A percentile compares a stretch with the other conserved stretches of the same genome.
phyloP scores from a whole-genome alignment of 129 eudicot genomes.

The Gnaphalium uliginosum region DNA sequence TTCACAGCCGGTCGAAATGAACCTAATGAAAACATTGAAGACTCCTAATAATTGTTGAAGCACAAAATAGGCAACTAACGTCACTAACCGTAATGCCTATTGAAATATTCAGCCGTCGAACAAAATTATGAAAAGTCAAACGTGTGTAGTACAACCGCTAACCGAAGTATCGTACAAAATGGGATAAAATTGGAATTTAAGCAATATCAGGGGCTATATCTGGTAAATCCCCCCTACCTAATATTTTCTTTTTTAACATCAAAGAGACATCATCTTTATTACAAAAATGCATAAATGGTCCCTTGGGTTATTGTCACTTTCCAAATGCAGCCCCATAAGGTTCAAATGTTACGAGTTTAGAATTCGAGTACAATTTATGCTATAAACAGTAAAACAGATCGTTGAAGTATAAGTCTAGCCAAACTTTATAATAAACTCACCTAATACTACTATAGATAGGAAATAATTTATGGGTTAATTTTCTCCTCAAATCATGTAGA shows the following conservation, averaged over 20 bases:
- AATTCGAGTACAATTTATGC: too few relatives aligned
- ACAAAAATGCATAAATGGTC: slow-evolving; percentile 24
- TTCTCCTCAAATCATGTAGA: too few relatives aligned
- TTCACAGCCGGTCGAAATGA: too few relatives aligned
- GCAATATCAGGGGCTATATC: slow-evolving; percentile 30
- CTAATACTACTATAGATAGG: not conserved
- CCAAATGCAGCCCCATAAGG: not conserved
- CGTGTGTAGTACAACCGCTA: slow-evolving; percentile 40
- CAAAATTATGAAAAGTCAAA: slow-evolving; percentile 26
- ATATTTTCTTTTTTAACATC: not conserved
- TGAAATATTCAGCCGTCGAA: slow-evolving; percentile 36
- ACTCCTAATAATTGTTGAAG: too few relatives aligned
- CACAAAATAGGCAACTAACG: not conserved
- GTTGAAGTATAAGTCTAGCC: too few relatives aligned
- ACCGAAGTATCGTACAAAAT: slow-evolving; percentile 37
- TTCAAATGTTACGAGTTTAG: too few relatives aligned
- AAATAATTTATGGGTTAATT: too few relatives aligned
- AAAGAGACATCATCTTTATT: not conserved
- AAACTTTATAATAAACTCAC: too few relatives aligned
- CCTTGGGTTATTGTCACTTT: slow-evolving; percentile 4
- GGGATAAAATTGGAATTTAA: slow-evolving; percentile 28
- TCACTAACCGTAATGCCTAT: not conserved
- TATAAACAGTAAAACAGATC: too few relatives aligned
- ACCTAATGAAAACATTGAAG: too few relatives aligned
- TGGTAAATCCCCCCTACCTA: slow-evolving; percentile 36